Base-by-base conservation (phyloP, 2,329 filamentous ascomycete genomes). In the Plenodomus tracheiphilus region DNA sequence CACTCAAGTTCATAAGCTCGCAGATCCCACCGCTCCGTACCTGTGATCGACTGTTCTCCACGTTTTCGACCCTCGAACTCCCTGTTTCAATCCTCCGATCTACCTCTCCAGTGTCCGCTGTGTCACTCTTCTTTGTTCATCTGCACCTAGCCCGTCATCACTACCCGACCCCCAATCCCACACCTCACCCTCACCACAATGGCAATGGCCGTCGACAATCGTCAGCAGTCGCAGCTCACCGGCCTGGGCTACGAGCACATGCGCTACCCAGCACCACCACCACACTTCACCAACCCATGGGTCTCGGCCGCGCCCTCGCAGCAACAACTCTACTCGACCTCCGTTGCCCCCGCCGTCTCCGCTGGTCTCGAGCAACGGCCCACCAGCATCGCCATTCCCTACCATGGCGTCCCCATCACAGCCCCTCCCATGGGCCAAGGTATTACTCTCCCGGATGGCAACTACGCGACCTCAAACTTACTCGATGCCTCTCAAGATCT, bases 181-280 rank as follows among this genome's bases (percentile, higher is more conserved):
- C 44, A 20, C 21, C 38, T 37, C 20, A 19, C 32, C 38, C 43
- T 49, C 49, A 28, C 49, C 37, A 63, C 57, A 59, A 96, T 96
- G 91, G 94, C 91, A 78, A 96, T 96, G 91, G 89, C 92, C 75
- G 85, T 96, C 79, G 91, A 96, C 78, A 85, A 85, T 68, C 89
- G 91, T 74, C 91, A 93, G 77, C 89, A 79, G 61, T 61, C 69
- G 58, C 74, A 74, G 85, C 77, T 89, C 83, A 83, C 82, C 71
- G 75, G 68, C 53, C 81, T 96, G 78, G 85, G 84, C 74, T 94
- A 93, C 79, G 89, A 93, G 73, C 81, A 84, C 72, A 85, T 91
- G 81, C 85, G 88, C 62, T 91, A 89, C 75, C 75, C 78, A 51
- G 72, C 75, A 60, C 59, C 61, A 56, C 58, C 61, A 56, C 85